These are phyloP conservation scores for Monosporascus sp. DNA, from an alignment of 2,329 filamentous ascomycete species.

Conservation along the genomic window DNA sequence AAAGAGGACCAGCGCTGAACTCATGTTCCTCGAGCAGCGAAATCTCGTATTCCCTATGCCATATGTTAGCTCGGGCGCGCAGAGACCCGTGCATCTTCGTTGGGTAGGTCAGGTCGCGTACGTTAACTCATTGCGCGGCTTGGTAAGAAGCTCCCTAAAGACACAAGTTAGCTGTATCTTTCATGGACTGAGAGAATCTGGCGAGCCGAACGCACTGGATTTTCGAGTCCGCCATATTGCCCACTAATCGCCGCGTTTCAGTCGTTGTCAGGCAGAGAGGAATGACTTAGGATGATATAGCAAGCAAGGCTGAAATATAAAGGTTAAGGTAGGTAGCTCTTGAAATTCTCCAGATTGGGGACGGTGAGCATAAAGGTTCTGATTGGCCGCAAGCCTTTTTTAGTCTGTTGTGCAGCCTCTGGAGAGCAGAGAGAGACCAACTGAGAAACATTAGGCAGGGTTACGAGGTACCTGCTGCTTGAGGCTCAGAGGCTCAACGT, in stretches of 20 bases:
- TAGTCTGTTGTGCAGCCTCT: neutral
- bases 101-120: conserved; percentile 42
- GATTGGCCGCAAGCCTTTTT: no score
- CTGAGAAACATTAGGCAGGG: conserved; percentile 8
- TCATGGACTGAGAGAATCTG: neutral
- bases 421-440: conserved; percentile 1
- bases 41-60: conserved; percentile 50
- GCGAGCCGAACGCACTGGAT: conserved; percentile 54
- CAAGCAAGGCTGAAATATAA: conserved; percentile 11
- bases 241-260: neutral
- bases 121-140: conserved; percentile 88
- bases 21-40: conserved; percentile 67
- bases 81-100: conserved; percentile 4
- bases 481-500: no score
- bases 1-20: conserved; percentile 75
- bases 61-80: conserved; percentile 7
- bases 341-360: no score
- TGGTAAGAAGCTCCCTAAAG: conserved; percentile 76
- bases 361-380: no score
- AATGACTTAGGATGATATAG: no score
- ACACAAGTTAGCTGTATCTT: conserved; percentile 23
- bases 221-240: conserved; percentile 42
- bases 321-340: neutral
- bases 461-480: neutral
- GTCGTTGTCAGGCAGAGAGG: neutral